Base-by-base conservation (phyloP, 1,284 basidiomycete genomes). In the Sporisorium graminicola region DNA sequence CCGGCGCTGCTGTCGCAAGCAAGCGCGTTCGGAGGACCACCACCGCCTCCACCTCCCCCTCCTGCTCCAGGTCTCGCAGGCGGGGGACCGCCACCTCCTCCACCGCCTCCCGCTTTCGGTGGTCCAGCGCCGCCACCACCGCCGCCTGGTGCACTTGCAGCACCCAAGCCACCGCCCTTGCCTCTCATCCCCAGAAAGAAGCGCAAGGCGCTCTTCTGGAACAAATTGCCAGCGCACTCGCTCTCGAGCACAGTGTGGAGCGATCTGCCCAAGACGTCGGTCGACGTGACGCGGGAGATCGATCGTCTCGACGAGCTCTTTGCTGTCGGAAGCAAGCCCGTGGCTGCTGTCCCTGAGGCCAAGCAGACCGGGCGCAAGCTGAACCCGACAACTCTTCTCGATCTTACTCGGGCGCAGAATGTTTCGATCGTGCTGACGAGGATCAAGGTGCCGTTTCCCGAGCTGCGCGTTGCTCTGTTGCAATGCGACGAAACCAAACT, bases 191-290 rank as follows among this genome's bases (percentile, higher is more conserved):
- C 90, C 18, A 80, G 86, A 3, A 92, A 91, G 82, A 90, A 91
- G 66, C 86, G 94, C 42, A 73, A 72, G 44, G 65, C 94, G 0
- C 93, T 96, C 86, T 94, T 94, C 85, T 96, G 94, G 94, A 92
- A 91, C 75, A 95, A 96, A 81, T 74, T 94, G 9, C 86, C 89
- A 8, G 85, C 85, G 7, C 82, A 88, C 20, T 82, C 85, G 10
- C 82, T 89, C 4, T 77, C 82, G 18, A 85, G 89, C 3, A 93
- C 92, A 0, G 89, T 95, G 6, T 96, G 94, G 94, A 89, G 87
- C 65, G 91, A 93, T 33, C 78, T 90, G 5, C 83, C 81, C 14
- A 49, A 86, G 1, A 44, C 84, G 0, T 88, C 88, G 2, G 58
- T 82, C 29, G 78, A 82, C 20, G 94, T 95, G 78, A 59, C 53